phyloP scores from a whole-genome alignment of 1,284 basidiomycete species.

The Papiliotrema nemorosa region DNA sequence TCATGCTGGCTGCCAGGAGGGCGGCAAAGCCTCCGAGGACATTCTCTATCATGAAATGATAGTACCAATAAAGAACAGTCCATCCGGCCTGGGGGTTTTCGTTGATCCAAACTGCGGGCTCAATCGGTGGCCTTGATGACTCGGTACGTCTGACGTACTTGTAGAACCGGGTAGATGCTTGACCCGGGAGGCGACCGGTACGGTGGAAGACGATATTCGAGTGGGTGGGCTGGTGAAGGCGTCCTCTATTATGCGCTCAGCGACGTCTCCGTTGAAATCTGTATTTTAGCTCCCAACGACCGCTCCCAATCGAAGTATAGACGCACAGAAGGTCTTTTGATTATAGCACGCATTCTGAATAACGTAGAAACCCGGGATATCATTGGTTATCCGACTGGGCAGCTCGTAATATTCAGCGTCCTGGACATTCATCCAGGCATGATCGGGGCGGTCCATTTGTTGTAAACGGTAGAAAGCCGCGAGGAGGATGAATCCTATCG shows the following conservation, averaged over 20 bases:
- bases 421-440: neutral
- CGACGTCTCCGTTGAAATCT: neutral
- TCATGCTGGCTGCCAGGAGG: too few species aligned
- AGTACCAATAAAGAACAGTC: too few species aligned
- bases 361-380: constrained; percentile 21
- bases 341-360: constrained; percentile 22
- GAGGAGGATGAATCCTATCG: neutral
- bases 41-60: too few species aligned
- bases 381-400: neutral
- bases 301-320: neutral
- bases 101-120: too few species aligned
- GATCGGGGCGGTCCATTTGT: neutral
- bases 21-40: too few species aligned
- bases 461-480: neutral
- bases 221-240: neutral
- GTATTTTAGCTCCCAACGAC: neutral
- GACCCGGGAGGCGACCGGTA: neutral
- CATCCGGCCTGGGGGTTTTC: too few species aligned
- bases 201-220: neutral
- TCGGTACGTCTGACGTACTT: too few species aligned
- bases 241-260: neutral
- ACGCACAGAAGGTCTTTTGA: constrained; percentile 15
- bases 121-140: too few species aligned
- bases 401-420: neutral
- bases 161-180: neutral